Conservation (phyloP, 352 stramenopile species). For the Lagenidium giganteum region DNA sequence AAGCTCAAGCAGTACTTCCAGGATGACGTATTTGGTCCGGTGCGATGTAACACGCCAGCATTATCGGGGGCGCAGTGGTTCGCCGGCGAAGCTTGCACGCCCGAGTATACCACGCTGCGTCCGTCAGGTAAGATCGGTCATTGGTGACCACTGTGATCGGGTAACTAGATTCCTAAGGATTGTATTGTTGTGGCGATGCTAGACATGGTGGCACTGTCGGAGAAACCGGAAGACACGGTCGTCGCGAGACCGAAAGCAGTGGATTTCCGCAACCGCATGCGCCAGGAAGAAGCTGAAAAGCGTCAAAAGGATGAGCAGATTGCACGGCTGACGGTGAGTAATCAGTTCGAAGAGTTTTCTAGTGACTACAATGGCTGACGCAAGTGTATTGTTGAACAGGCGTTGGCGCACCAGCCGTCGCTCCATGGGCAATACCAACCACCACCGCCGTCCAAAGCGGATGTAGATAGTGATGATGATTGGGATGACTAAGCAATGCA, state of each 20-base stretch:
- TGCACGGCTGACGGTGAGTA: slow-evolving; percentile 60
- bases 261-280: slow-evolving; percentile 56
- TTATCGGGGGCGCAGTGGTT: slow-evolving; percentile 49
- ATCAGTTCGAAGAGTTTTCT: neutral
- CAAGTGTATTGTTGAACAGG: slow-evolving; percentile 16
- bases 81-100: slow-evolving; percentile 25
- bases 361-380: neutral
- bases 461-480: slow-evolving; percentile 65
- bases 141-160: too few species aligned
- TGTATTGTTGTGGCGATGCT: slow-evolving; percentile 1
- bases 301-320: slow-evolving; percentile 55
- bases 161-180: too few species aligned
- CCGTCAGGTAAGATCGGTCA: slow-evolving; percentile 48
- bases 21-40: slow-evolving; percentile 62
- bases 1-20: slow-evolving; percentile 77
- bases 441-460: slow-evolving; percentile 4
- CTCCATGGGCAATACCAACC: slow-evolving; percentile 47
- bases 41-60: slow-evolving; percentile 23
- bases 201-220: slow-evolving; percentile 60
- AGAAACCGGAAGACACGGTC: slow-evolving; percentile 35
- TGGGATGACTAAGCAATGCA: slow-evolving; percentile 62
- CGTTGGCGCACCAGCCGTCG: slow-evolving; percentile 61
- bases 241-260: slow-evolving; percentile 50
- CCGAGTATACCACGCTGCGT: slow-evolving; percentile 47
- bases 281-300: slow-evolving; percentile 61